Conservation (phyloP, 176 grass and related monocot species). For the Rhipidocladum racemiflorum region DNA sequence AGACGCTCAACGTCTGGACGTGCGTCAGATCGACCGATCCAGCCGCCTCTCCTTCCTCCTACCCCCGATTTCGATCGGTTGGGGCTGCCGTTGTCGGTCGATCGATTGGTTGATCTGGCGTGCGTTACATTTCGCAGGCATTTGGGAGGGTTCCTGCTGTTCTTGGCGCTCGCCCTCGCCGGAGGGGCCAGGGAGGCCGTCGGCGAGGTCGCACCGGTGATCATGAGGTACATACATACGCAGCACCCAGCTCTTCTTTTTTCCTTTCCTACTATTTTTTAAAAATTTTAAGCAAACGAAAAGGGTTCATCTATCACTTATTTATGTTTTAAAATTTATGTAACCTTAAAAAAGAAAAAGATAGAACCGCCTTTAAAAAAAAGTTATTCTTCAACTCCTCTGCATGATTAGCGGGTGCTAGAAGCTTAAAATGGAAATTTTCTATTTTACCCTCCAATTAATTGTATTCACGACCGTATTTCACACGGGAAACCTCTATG, state of each 20-base stretch:
- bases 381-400: background rate
- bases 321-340: too few species aligned
- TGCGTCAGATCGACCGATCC: conserved; percentile 1
- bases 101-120: background rate
- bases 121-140: conserved; percentile 46
- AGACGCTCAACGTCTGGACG: conserved; percentile 99
- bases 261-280: background rate
- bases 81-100: background rate
- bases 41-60: background rate
- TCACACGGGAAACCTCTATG: background rate
- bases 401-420: conserved; percentile 12
- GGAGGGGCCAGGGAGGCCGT: conserved; percentile 43
- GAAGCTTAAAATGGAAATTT: conserved; percentile 4
- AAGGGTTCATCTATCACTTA: too few species aligned
- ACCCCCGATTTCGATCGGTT: background rate
- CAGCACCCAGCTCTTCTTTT: background rate
- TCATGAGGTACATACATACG: conserved; percentile 44
- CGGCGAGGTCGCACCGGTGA: conserved; percentile 43
- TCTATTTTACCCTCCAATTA: background rate
- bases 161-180: conserved; percentile 61
- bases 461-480: background rate
- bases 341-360: too few species aligned
- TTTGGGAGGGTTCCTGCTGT: conserved; percentile 84
- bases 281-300: too few species aligned
- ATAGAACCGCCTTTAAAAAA: too few species aligned